Percentiles rank a stretch among this genome's conserved stretches.
These are phyloP conservation scores for Canariomyces notabilis DNA, from an alignment of 2,329 filamentous ascomycete species.

Conservation along the genomic window DNA sequence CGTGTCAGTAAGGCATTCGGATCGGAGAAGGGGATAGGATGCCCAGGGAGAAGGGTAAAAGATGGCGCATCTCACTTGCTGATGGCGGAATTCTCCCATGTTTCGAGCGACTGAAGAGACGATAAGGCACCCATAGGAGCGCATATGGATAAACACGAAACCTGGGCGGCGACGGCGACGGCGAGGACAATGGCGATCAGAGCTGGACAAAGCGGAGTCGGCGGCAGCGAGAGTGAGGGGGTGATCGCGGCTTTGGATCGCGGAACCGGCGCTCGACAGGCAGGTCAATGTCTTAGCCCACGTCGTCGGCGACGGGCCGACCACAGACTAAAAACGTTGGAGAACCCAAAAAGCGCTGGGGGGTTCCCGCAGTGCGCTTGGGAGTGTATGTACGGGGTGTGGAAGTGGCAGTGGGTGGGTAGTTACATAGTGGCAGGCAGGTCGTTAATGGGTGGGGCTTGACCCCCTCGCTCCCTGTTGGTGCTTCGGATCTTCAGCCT, in stretches of 20 bases:
- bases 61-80: conserved; percentile 35
- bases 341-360: background rate
- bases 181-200: conserved; percentile 5
- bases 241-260: background rate
- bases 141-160: conserved; percentile 9
- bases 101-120: conserved; percentile 41
- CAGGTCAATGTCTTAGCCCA: background rate
- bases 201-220: conserved; percentile 3
- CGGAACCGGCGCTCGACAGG: background rate
- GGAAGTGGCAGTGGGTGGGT: no score
- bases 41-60: background rate
- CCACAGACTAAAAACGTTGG: background rate
- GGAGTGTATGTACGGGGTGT: no score
- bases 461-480: background rate
- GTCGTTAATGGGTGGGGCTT: background rate
- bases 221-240: background rate
- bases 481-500: background rate
- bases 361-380: background rate
- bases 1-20: conserved; percentile 17
- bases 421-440: no score
- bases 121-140: conserved; percentile 40
- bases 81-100: conserved; percentile 44
- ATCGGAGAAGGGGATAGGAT: conserved; percentile 2
- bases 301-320: background rate
- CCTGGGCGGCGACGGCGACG: conserved; percentile 14